Conservation (phyloP, 805 yeast genomes). For the Cyberlindnera saturnus region DNA sequence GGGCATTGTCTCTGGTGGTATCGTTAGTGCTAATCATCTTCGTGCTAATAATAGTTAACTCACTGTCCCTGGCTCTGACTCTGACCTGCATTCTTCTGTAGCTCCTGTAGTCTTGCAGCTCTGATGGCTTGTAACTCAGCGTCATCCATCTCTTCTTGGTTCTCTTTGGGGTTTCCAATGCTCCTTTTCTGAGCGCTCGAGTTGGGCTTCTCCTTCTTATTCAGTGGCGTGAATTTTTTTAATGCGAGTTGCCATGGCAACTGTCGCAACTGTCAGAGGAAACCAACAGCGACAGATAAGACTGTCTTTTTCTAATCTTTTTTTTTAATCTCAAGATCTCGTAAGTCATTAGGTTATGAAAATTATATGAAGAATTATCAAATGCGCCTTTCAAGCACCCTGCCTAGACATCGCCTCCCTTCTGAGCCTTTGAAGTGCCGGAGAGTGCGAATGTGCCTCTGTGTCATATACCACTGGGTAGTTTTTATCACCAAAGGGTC, state of each 20-base stretch:
- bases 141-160: slow-evolving; percentile 58
- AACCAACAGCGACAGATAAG: neutral
- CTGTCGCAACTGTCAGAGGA: no score
- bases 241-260: no score
- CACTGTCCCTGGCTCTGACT: slow-evolving; percentile 11
- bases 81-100: slow-evolving; percentile 51
- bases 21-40: neutral
- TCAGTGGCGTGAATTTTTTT: no score
- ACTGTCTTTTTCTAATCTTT: neutral
- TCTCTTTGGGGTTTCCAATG: no score
- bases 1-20: slow-evolving; percentile 1
- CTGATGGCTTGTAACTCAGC: slow-evolving; percentile 84
- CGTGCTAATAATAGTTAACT: neutral
- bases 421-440: slow-evolving; percentile 23
- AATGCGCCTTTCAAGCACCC: neutral
- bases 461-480: slow-evolving; percentile 34
- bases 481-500: slow-evolving; percentile 34
- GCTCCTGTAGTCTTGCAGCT: slow-evolving; percentile 84
- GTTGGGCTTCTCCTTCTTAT: no score
- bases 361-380: no score
- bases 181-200: no score
- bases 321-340: neutral
- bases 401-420: slow-evolving; percentile 15
- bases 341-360: neutral
- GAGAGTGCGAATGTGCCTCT: slow-evolving; percentile 22